Evolutionary conservation across 148 eudicot species (phyloP).

Genomic region (Rhododendron molle): DNA sequence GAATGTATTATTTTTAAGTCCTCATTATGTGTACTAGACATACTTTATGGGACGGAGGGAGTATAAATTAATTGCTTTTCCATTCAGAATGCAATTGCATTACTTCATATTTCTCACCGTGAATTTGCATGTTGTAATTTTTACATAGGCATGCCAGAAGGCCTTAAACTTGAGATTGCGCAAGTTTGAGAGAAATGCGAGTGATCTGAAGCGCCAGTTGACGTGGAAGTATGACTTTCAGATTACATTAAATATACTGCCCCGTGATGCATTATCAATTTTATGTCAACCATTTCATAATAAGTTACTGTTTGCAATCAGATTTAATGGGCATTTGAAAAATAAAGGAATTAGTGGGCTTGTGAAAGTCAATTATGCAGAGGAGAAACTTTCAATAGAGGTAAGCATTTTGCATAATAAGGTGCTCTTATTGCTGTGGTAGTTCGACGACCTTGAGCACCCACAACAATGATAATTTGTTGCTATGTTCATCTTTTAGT

Average conservation of each 20-base stretch:
- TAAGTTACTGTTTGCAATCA: slow-evolving; percentile 21
- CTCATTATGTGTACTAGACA: too few species aligned
- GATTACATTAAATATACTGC: background rate
- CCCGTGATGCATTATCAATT: background rate
- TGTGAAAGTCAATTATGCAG: slow-evolving; percentile 60
- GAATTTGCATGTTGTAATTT: background rate
- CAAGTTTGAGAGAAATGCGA: slow-evolving; percentile 68
- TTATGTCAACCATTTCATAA: background rate
- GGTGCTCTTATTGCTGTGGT: background rate
- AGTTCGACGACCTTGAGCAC: background rate
- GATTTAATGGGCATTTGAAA: slow-evolving; percentile 82
- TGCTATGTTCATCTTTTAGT: background rate
- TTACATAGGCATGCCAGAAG: slow-evolving; percentile 52
- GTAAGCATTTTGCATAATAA: slow-evolving; percentile 29
- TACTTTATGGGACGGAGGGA: too few species aligned
- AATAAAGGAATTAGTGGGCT: slow-evolving; percentile 92
- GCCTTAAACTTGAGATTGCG: slow-evolving; percentile 54
- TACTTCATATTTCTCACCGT: background rate
- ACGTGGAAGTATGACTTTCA: slow-evolving; percentile 72
- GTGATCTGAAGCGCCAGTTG: slow-evolving; percentile 64
- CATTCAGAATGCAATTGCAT: background rate
- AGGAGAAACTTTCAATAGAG: slow-evolving; percentile 80
- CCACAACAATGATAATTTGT: background rate
- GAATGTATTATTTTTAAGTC: too few species aligned
- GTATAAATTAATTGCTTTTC: background rate